A percentile compares a stretch with the other conserved stretches of the same genome.
Evolutionary conservation across 192 early-diverging fungal species (phyloP).

Genomic region (Mortierella claussenii): DNA sequence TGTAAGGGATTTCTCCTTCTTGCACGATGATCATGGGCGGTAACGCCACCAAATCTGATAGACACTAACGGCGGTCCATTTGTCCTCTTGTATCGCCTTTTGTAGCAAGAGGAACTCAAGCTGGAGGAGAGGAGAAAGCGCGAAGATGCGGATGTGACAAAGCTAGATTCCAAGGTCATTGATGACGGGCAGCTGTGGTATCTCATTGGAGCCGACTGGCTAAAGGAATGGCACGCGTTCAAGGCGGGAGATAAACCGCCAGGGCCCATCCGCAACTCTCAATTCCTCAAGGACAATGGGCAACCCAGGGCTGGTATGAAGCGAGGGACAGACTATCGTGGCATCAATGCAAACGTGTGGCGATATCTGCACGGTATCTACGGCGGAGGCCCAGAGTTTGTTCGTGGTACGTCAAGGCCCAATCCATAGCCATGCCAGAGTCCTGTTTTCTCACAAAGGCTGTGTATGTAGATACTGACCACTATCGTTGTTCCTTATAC

Average conservation of each 20-base stretch:
- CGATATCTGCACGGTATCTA: constrained; percentile 47
- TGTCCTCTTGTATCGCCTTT: not conserved
- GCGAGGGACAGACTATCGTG: constrained; percentile 55
- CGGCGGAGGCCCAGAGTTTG: constrained; percentile 55
- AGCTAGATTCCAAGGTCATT: constrained; percentile 48
- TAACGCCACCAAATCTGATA: too few relatives aligned
- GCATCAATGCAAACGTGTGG: constrained; percentile 52
- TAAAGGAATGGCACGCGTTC: constrained; percentile 54
- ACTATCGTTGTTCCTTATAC: not conserved
- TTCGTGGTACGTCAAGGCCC: constrained; percentile 32
- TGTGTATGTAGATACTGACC: not conserved
- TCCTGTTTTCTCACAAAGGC: too few relatives aligned
- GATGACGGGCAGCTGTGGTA: constrained; percentile 51
- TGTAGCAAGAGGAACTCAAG: constrained; percentile 43
- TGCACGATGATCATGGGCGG: too few relatives aligned
- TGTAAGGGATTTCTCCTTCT: constrained; percentile 17
- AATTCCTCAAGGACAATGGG: constrained; percentile 53
- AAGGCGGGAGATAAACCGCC: constrained; percentile 55
- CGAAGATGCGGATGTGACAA: constrained; percentile 41
- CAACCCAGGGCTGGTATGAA: constrained; percentile 54
- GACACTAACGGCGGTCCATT: not conserved
- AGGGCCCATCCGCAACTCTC: constrained; percentile 50
- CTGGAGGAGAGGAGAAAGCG: constrained; percentile 45
- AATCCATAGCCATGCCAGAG: too few relatives aligned
- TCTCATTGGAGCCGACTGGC: constrained; percentile 54